phyloP scores from a whole-genome alignment of 495 filamentous ascomycete genomes.

The Xanthoparmelia taractica region DNA sequence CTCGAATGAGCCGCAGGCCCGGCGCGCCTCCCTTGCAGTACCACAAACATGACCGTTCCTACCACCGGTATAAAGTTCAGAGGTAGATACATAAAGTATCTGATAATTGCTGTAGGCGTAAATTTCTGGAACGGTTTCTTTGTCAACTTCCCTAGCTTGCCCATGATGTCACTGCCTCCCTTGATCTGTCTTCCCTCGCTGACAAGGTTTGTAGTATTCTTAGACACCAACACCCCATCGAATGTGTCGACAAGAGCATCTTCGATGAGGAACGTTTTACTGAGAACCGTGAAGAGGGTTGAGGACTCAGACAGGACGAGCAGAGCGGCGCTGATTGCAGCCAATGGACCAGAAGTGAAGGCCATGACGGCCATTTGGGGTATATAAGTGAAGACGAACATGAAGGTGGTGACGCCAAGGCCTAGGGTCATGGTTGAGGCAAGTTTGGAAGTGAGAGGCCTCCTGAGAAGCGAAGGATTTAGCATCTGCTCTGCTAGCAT shows the following conservation, averaged over 20 bases:
- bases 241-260: slow-evolving; percentile 85
- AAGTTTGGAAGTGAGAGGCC: slow-evolving; percentile 63
- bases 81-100: slow-evolving; percentile 72
- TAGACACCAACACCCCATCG: slow-evolving; percentile 65
- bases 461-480: slow-evolving; percentile 23
- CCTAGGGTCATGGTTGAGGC: slow-evolving; percentile 63
- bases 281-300: slow-evolving; percentile 64
- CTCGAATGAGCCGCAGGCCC: slow-evolving; percentile 48
- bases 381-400: slow-evolving; percentile 88
- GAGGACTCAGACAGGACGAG: slow-evolving; percentile 78
- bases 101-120: slow-evolving; percentile 54
- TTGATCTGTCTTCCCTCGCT: slow-evolving; percentile 65
- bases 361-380: slow-evolving; percentile 71
- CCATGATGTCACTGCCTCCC: slow-evolving; percentile 46
- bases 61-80: slow-evolving; percentile 88
- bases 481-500: not conserved
- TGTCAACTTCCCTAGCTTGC: slow-evolving; percentile 63
- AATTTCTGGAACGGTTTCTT: slow-evolving; percentile 63
- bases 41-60: slow-evolving; percentile 70
- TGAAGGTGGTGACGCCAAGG: slow-evolving; percentile 58
- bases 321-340: slow-evolving; percentile 65
- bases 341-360: slow-evolving; percentile 79
- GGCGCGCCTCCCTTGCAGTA: slow-evolving; percentile 57
- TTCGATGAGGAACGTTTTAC: slow-evolving; percentile 67
- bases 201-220: slow-evolving; percentile 52